These are phyloP conservation scores for Calycina marina DNA, from an alignment of 2,329 filamentous ascomycete genomes.

Conservation along the genomic window DNA sequence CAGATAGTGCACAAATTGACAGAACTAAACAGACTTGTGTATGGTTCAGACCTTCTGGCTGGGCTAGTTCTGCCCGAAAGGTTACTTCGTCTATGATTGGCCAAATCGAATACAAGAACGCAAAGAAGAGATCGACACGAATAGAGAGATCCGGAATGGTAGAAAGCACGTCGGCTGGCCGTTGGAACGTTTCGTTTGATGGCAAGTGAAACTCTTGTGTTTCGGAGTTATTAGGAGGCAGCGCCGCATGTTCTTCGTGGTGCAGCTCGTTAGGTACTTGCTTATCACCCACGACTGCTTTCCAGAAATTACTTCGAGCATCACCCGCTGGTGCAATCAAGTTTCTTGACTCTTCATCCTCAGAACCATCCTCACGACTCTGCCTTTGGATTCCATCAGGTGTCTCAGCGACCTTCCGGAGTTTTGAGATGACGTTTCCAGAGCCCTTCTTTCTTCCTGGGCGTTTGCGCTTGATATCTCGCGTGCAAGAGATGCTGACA, in stretches of 20 bases:
- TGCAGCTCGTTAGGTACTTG: background rate
- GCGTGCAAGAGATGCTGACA: constrained; percentile 1
- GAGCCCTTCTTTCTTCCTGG: constrained; percentile 4
- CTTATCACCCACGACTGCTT: too few species aligned
- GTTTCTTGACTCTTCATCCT: background rate
- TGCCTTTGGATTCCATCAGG: background rate
- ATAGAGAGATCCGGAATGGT: constrained; percentile 2
- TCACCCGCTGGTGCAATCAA: too few species aligned
- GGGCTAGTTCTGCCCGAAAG: constrained; percentile 1
- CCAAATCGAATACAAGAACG: constrained; percentile 4
- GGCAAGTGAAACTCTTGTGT: background rate
- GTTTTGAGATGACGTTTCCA: constrained; percentile 2
- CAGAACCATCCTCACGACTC: background rate
- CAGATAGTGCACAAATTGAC: constrained; percentile 2
- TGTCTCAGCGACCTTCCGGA: constrained; percentile 1
- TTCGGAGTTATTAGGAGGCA: background rate
- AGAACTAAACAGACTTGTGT: constrained; percentile 2
- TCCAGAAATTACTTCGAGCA: too few species aligned
- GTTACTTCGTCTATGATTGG: constrained; percentile 3
- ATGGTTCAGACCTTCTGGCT: constrained; percentile 3
- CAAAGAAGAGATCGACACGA: constrained; percentile 4
- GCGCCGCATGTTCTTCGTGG: background rate
- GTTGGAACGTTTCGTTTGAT: background rate
- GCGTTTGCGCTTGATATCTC: constrained; percentile 1
- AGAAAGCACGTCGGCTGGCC: background rate